Evolutionary conservation across 2,329 filamentous ascomycete genomes (phyloP), one percentile per base, ranked within the genome.

Genomic region (Tolypocladium endophyticum): DNA sequence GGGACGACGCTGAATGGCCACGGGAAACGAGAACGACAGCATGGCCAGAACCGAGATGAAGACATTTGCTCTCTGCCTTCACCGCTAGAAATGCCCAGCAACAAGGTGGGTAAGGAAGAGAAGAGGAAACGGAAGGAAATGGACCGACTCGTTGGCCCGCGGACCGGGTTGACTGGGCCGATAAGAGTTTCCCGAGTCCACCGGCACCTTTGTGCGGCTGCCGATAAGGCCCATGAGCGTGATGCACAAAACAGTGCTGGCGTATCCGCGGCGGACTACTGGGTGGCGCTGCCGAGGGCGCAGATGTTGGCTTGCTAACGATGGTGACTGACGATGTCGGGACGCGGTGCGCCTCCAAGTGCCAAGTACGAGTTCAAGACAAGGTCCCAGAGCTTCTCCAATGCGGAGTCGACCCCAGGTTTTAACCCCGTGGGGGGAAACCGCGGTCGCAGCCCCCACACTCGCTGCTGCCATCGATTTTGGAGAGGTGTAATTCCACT

Each of bases 401-500:
- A 73, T 75, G 73, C 73, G 73, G 73, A 74, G 73, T 69, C 65
- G 67, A 65, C 65, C 66, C 62, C 64, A 66, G 64, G 64, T 53
- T 61, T 62, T 61, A 18, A 55, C 59, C 62, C 58, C 61, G 54
- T 57, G 60, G 60, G 60, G 60, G 58, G 55, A 25, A 41, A 35
- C n/a, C 28, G 38, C 28, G 25, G 38, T 30, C 14, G 38, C 36
- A 30, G 47, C 25, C 28, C 60, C 62, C 60, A 62, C 60, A 62
- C 35, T 30, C 45, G 45, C 16, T 30, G n/a, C 45, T 50, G 25
- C 45, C 18, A 20, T 20, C 1, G 28, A 2, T 53, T n/a, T 52
- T 52, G 47, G 47, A 56, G 54, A 56, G 38, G 25, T 14, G 54
- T 25, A 41, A 56, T 56, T 41, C 54, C 28, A 23, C 33, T 36